Evolutionary conservation across 139 green algal species (phyloP), one percentile per base, ranked within the genome.

Genomic region (Zygnema cylindricum): DNA sequence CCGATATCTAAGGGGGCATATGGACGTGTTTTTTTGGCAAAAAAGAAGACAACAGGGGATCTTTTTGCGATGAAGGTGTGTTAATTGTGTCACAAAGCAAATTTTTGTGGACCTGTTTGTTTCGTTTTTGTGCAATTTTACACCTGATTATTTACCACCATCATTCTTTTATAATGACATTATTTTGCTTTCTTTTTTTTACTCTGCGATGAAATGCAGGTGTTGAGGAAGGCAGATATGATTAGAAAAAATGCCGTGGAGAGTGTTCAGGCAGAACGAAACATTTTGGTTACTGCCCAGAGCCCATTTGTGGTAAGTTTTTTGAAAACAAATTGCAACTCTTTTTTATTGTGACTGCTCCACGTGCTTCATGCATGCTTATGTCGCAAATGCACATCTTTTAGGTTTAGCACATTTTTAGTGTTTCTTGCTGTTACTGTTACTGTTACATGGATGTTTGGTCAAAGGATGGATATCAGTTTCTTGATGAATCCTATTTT

Each of bases 181-280:
- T n/a, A n/a, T n/a, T n/a, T n/a, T n/a, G 57, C 30, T 73, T 30
- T 73, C 30, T 30, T n/a, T 73, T 36, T n/a, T 73, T 73, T 73
- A 73, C 30, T 73, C 57, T 73, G 30, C 30, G 30, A 73, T 36
- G 30, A n/a, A 73, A 11, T 43, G 71, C 93, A 97, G 95, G 96
- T 97, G 33, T 96, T 99, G 93, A 93, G 95, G 33, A 99, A 99
- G 93, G 86, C 88, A 36, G 96, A 99, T 91, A 91, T 98, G 38
- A 94, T 99, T 55, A 93, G 95, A 33, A 99, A 98, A 91, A 99
- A 99, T 93, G 96, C 98, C 94, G 96, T 98, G 55, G 92, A 98
- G 91, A 95, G 90, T 30, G 95, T 98, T 11, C 95, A 93, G 49
- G 98, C 96, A 75, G 97, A 99, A 93, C 94, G 96, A 75, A 97